Conservation (phyloP, 1,284 basidiomycete genomes). For the Leccinum subrobustum region DNA sequence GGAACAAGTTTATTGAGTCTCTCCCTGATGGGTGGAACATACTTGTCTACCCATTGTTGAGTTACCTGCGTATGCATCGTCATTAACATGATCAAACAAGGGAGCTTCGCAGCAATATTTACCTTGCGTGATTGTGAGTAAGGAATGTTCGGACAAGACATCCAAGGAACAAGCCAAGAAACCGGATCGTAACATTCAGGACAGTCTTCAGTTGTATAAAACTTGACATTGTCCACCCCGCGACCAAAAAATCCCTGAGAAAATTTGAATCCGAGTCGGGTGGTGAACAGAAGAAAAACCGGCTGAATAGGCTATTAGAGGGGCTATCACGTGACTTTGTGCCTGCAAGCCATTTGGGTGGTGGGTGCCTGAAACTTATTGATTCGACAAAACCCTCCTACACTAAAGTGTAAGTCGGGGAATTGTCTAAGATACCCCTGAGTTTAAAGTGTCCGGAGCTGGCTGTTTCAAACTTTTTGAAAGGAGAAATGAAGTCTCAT, state of each 20-base stretch:
- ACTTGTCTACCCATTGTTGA: slow-evolving; percentile 38
- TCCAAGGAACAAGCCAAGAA: slow-evolving; percentile 31
- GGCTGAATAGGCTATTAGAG: too few relatives aligned
- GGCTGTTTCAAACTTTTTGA: too few relatives aligned
- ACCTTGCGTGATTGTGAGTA: not conserved
- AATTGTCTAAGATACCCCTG: too few relatives aligned
- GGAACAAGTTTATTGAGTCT: slow-evolving; percentile 39
- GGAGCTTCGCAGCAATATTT: not conserved
- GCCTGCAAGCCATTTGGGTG: too few relatives aligned
- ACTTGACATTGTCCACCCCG: not conserved
- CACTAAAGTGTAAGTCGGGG: too few relatives aligned
- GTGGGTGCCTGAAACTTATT: too few relatives aligned
- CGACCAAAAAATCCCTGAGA: slow-evolving; percentile 15
- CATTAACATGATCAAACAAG: not conserved
- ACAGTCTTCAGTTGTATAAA: slow-evolving; percentile 15
- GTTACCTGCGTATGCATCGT: slow-evolving; percentile 21
- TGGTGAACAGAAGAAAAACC: too few relatives aligned
- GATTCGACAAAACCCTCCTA: too few relatives aligned
- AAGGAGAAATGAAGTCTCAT: too few relatives aligned
- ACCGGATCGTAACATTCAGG: slow-evolving; percentile 29
- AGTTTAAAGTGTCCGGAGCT: too few relatives aligned
- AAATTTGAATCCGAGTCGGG: slow-evolving; percentile 3
- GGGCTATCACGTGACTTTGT: too few relatives aligned
- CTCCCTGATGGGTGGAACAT: slow-evolving; percentile 41
- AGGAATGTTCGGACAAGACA: slow-evolving; percentile 7